Evolutionary conservation across 352 stramenopile species (phyloP), one percentile per base, ranked within the genome.

Genomic region (Pythium sukuiense): DNA sequence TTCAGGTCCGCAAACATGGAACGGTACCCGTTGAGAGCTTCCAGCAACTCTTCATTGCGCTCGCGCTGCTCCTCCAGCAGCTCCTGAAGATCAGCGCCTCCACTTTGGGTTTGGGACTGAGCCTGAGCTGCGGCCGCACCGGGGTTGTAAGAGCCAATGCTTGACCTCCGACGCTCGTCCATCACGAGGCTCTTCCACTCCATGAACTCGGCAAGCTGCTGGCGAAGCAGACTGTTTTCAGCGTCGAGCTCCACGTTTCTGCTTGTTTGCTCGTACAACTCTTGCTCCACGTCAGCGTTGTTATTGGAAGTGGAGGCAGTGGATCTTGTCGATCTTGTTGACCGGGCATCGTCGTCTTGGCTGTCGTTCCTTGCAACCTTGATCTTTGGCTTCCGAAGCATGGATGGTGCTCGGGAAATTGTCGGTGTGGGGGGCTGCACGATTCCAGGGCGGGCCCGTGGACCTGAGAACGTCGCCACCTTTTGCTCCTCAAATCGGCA

Each of bases 401-500:
- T 70, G 26, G 77, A 85, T 6, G 65, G 43, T 2, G 50, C 52
- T 5, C 62, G 56, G 14, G 62, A 41, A 35, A 70, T 68, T 1
- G 56, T 65, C 27, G 64, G 52, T 37, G 59, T 48, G 18, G 53
- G 53, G 6, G 53, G 53, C 18, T 52, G 49, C 60, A 63, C 39
- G 20, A 73, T 49, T 3, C 52, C 59, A 6, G 65, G 58, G 20
- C 59, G 65, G 35, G 41, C 69, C 53, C 79, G 79, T 27, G 80
- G 65, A 3, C 74, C 76, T 30, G 81, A 72, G 32, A 87, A 91
- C 8, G 83, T 77, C 37, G 87, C 69, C 45, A 85, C 79, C 56
- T 91, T 92, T 55, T 92, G 88, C 63, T 94, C 86, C 72, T 94
- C 86, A 63, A 88, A 90, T 7, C 86, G 81, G 49, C 86, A 94